Conservation (phyloP, 352 stramenopile genomes). For the Globisporangium okanoganense region DNA sequence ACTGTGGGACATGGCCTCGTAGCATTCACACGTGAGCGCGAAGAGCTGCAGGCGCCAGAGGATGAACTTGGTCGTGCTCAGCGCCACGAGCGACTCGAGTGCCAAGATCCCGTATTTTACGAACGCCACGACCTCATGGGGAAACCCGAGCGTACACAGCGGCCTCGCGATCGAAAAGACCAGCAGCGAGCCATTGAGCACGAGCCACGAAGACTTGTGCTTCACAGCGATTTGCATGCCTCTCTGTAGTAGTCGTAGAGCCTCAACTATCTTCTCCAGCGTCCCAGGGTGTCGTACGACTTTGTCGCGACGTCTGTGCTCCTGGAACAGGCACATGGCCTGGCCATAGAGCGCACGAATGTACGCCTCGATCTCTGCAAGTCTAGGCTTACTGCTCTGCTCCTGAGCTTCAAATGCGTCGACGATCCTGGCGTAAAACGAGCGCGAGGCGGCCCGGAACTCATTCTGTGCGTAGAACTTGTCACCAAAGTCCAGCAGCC, state of each 20-base stretch:
- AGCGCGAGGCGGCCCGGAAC: slow-evolving; percentile 38
- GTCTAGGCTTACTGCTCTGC: background rate
- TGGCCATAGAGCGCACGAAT: slow-evolving; percentile 41
- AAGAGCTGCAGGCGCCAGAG: slow-evolving; percentile 64
- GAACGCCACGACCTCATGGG: slow-evolving; percentile 45
- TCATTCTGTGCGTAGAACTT: slow-evolving; percentile 43
- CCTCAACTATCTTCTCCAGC: slow-evolving; percentile 41
- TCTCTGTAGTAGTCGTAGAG: slow-evolving; percentile 30
- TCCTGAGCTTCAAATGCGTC: background rate
- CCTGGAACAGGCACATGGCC: slow-evolving; percentile 39
- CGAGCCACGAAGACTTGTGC: slow-evolving; percentile 46
- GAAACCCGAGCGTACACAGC: slow-evolving; percentile 43
- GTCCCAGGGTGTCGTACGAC: slow-evolving; percentile 42
- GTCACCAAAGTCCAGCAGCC: slow-evolving; percentile 42
- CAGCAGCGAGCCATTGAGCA: slow-evolving; percentile 62
- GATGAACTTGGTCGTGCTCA: slow-evolving; percentile 65
- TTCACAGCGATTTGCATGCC: slow-evolving; percentile 40
- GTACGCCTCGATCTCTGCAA: slow-evolving; percentile 21
- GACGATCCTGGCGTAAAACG: slow-evolving; percentile 47
- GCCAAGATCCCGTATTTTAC: slow-evolving; percentile 63
- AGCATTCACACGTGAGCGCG: slow-evolving; percentile 48
- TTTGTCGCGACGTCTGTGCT: slow-evolving; percentile 28
- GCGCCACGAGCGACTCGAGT: slow-evolving; percentile 44
- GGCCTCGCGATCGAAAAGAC: slow-evolving; percentile 51
- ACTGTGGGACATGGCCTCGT: slow-evolving; percentile 36